phyloP scores from a whole-genome alignment of 164 flowering plant species.

The Vitis rotundifolia region DNA sequence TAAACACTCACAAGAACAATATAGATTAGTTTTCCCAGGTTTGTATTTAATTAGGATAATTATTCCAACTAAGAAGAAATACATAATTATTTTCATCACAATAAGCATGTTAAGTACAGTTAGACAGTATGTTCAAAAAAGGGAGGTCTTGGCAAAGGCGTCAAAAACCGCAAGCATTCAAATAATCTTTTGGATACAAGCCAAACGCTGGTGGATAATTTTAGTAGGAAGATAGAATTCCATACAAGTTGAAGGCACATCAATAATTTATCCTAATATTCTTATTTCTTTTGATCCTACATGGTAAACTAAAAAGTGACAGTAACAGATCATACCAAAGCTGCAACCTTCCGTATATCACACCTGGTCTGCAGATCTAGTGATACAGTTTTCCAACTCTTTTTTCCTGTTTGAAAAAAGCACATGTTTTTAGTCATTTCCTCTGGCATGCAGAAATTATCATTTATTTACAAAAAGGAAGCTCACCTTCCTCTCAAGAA shows the following conservation, averaged over 20 bases:
- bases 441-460: not conserved
- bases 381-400: constrained; percentile 53
- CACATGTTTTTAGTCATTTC: constrained; percentile 4
- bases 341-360: constrained; percentile 60
- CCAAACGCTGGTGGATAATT: too few species aligned
- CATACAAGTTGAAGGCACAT: not conserved
- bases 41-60: too few species aligned
- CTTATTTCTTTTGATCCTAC: not conserved
- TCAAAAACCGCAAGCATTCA: too few species aligned
- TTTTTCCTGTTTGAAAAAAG: constrained; percentile 45
- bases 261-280: not conserved
- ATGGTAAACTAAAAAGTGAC: not conserved
- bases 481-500: constrained; percentile 76
- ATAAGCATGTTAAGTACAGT: too few species aligned
- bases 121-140: too few species aligned
- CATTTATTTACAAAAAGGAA: not conserved
- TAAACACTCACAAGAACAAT: too few species aligned
- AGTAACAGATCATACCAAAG: constrained; percentile 52
- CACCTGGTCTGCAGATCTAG: constrained; percentile 58
- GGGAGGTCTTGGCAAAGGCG: too few species aligned
- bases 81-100: too few species aligned
- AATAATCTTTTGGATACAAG: too few species aligned
- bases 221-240: too few species aligned
- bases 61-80: too few species aligned
- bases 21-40: too few species aligned